phyloP scores from a whole-genome alignment of 257 asterid genomes.

The Euphrasia confusa region DNA sequence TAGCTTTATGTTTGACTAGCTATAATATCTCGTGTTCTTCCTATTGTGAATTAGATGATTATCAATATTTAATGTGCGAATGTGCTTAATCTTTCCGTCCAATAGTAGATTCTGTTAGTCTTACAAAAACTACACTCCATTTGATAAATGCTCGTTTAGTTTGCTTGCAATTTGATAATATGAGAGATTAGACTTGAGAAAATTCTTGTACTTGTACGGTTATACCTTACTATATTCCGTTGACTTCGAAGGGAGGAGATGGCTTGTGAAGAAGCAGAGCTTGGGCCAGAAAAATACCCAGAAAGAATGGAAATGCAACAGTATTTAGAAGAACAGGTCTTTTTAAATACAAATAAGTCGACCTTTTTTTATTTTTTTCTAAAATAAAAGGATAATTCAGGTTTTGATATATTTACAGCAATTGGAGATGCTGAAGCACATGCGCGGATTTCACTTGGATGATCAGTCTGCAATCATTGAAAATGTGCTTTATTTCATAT shows the following conservation, averaged over 20 bases:
- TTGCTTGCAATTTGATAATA: no score
- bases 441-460: conserved; percentile 64
- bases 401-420: conserved; percentile 41
- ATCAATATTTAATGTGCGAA: background rate
- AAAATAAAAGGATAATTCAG: background rate
- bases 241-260: conserved; percentile 69
- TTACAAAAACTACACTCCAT: no score
- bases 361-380: background rate
- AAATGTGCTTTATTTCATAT: conserved; percentile 39
- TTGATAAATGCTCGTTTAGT: no score
- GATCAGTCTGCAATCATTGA: conserved; percentile 83
- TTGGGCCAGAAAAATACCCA: conserved; percentile 66
- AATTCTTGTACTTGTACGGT: no score
- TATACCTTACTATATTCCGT: conserved; percentile 6
- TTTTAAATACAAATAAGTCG: background rate
- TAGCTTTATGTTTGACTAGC: background rate
- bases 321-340: conserved; percentile 64
- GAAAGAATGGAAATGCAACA: conserved; percentile 52
- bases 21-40: background rate
- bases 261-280: conserved; percentile 93
- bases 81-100: no score
- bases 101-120: no score
- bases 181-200: background rate
- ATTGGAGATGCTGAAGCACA: conserved; percentile 79
- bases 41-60: background rate